phyloP scores from a whole-genome alignment of 345 rosid genomes.

The Linum tenue region DNA sequence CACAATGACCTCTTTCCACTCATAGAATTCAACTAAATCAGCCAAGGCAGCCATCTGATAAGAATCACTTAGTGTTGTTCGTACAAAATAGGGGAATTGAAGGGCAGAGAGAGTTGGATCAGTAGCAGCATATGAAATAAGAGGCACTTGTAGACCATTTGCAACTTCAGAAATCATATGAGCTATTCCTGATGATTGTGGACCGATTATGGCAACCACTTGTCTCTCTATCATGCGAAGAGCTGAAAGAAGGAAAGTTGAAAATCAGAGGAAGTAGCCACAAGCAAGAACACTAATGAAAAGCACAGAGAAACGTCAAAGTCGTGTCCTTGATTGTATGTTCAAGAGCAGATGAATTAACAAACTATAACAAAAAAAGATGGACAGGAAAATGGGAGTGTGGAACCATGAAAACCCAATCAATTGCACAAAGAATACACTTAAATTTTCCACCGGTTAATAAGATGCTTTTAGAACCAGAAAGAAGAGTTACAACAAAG shows the following conservation, averaged over 20 bases:
- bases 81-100: slow-evolving; percentile 67
- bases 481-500: neutral
- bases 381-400: neutral
- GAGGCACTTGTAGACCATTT: slow-evolving; percentile 63
- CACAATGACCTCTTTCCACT: slow-evolving; percentile 72
- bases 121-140: slow-evolving; percentile 75
- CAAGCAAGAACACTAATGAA: no score
- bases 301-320: neutral
- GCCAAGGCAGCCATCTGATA: slow-evolving; percentile 79
- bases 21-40: slow-evolving; percentile 45
- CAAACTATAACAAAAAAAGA: neutral
- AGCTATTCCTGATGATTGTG: slow-evolving; percentile 71
- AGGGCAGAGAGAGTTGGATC: slow-evolving; percentile 84
- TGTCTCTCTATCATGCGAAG: slow-evolving; percentile 52
- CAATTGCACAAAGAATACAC: neutral
- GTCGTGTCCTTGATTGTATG: no score
- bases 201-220: slow-evolving; percentile 68
- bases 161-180: slow-evolving; percentile 53
- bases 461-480: neutral
- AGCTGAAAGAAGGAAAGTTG: slow-evolving; percentile 34
- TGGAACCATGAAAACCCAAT: neutral
- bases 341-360: neutral
- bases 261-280: neutral
- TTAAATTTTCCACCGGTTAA: neutral
- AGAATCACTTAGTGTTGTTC: slow-evolving; percentile 62